Conservation (phyloP, 129 eudicot species). For the Arctium minus region DNA sequence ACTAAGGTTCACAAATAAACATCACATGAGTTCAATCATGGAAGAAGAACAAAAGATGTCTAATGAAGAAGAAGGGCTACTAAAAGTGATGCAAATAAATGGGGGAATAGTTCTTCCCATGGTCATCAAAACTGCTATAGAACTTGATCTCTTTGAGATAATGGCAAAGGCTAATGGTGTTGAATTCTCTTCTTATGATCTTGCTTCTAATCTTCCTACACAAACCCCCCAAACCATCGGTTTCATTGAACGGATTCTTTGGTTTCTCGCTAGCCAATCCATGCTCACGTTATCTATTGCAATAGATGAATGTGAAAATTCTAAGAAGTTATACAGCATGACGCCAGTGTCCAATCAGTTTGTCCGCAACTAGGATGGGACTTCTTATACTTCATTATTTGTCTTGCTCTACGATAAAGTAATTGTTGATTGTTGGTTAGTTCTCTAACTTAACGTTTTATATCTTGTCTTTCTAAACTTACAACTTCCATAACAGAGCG, state of each 20-base stretch:
- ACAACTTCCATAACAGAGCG: no score
- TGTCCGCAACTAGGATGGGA: no score
- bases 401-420: constrained; percentile 28
- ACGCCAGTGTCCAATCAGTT: no score
- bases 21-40: background rate
- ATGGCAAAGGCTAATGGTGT: background rate
- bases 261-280: constrained; percentile 28
- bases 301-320: no score
- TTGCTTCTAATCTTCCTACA: constrained; percentile 29
- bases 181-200: constrained; percentile 28
- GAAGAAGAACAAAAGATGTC: constrained; percentile 16
- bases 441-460: no score
- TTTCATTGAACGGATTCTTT: constrained; percentile 37
- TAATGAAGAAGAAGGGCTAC: constrained; percentile 12
- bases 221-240: constrained; percentile 19
- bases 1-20: no score
- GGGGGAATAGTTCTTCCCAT: constrained; percentile 30
- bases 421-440: constrained; percentile 31
- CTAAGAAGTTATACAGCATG: no score
- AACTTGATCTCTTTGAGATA: constrained; percentile 18
- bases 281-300: background rate
- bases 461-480: no score
- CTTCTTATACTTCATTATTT: no score
- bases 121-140: constrained; percentile 35
- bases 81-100: constrained; percentile 2